phyloP scores from a whole-genome alignment of 495 filamentous ascomycete species.

The Neurospora sp. region DNA sequence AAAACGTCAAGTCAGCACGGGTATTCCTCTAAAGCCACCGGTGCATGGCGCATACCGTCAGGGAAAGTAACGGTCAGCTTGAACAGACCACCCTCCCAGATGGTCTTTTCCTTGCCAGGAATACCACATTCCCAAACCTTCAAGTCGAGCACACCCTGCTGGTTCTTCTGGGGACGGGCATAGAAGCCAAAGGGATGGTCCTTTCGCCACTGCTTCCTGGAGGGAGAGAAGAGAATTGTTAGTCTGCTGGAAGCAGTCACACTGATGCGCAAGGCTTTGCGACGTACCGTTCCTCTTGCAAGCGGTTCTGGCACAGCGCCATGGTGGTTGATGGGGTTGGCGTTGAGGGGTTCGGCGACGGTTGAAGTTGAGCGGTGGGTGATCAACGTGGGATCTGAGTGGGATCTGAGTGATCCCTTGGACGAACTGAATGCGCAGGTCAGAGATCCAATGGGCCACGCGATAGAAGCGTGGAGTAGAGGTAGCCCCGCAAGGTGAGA shows the following conservation, averaged over 20 bases:
- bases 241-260: background rate
- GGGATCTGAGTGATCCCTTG: background rate
- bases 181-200: conserved; percentile 98
- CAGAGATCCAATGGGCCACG: conserved; percentile 5
- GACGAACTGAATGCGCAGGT: conserved; percentile 3
- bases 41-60: conserved; percentile 57
- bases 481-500: background rate
- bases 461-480: background rate
- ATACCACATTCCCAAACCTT: conserved; percentile 96
- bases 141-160: conserved; percentile 74
- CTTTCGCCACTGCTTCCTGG: conserved; percentile 88
- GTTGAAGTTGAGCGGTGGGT: conserved; percentile 9
- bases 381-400: background rate
- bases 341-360: conserved; percentile 3
- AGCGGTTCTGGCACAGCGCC: conserved; percentile 79
- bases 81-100: conserved; percentile 95
- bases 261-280: background rate
- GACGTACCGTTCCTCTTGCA: conserved; percentile 81
- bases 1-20: conserved; percentile 7
- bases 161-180: conserved; percentile 72
- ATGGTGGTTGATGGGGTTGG: conserved; percentile 35
- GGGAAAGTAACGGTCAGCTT: conserved; percentile 90
- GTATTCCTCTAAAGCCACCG: background rate
- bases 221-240: background rate
- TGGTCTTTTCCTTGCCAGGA: conserved; percentile 87